Conservation (phyloP, 345 rosid species). For the Moringa oleifera region DNA sequence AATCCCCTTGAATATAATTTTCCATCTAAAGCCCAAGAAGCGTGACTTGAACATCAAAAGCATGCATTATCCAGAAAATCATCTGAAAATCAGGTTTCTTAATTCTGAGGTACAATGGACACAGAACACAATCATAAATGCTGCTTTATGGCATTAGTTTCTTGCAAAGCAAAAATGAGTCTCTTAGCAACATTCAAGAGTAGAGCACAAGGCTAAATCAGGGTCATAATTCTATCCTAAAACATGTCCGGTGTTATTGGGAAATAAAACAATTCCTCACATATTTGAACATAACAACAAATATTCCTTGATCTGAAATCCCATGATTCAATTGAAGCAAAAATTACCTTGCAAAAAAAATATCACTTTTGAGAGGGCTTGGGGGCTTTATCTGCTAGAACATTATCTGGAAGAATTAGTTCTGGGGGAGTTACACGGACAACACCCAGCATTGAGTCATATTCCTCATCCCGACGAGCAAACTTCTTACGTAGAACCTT, state of each 20-base stretch:
- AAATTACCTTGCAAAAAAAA: slow-evolving; percentile 20
- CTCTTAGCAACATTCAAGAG: slow-evolving; percentile 12
- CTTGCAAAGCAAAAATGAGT: slow-evolving; percentile 12
- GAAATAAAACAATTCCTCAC: slow-evolving; percentile 24
- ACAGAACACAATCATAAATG: slow-evolving; percentile 18
- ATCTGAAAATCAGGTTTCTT: neutral
- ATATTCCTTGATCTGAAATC: slow-evolving; percentile 25
- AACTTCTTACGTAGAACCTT: slow-evolving; percentile 83
- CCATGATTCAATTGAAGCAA: slow-evolving; percentile 18
- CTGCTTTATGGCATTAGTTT: slow-evolving; percentile 23
- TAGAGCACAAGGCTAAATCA: slow-evolving; percentile 9
- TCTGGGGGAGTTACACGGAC: slow-evolving; percentile 79
- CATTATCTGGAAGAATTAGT: slow-evolving; percentile 68
- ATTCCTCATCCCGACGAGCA: slow-evolving; percentile 65
- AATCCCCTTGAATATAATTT: no score
- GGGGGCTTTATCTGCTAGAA: slow-evolving; percentile 45
- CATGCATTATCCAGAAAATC: neutral
- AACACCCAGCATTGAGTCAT: slow-evolving; percentile 83
- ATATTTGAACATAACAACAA: slow-evolving; percentile 28
- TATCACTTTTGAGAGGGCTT: slow-evolving; percentile 48
- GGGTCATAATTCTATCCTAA: slow-evolving; percentile 21
- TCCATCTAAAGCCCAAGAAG: no score
- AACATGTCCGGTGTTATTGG: slow-evolving; percentile 37
- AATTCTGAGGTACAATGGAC: slow-evolving; percentile 14
- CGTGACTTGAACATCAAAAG: neutral